Conservation (phyloP, 2,329 filamentous ascomycete genomes). For the Penicillium sp. region DNA sequence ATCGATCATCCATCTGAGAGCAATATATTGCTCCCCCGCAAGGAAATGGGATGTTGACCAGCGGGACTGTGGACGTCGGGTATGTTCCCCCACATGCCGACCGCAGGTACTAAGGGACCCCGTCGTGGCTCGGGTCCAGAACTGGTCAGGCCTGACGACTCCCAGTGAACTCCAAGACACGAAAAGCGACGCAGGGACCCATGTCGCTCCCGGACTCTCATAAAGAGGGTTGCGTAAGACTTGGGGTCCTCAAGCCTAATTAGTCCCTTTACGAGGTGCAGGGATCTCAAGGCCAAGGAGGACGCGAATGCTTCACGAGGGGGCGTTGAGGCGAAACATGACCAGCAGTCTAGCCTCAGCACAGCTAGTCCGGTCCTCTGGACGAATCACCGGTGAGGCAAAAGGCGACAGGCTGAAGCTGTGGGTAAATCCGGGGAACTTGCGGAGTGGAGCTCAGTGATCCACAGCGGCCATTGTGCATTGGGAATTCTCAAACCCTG, state of each 20-base stretch:
- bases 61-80: constrained; percentile 17
- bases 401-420: neutral
- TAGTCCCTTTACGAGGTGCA: neutral
- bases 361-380: neutral
- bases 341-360: neutral
- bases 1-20: neutral
- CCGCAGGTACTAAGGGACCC: neutral
- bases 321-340: neutral
- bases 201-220: neutral
- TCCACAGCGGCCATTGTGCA: constrained; percentile 4
- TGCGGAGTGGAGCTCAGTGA: neutral
- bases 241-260: neutral
- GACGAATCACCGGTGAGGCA: neutral
- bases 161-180: neutral
- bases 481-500: neutral
- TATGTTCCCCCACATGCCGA: constrained; percentile 30
- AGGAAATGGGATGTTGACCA: neutral
- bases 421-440: constrained; percentile 11
- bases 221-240: neutral
- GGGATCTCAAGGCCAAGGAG: neutral
- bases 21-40: constrained; percentile 12
- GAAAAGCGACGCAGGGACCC: neutral
- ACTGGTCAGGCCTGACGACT: too few species aligned
- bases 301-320: constrained; percentile 3
- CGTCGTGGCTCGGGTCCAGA: neutral